Percentiles rank a stretch among this genome's conserved stretches.
Evolutionary conservation across 805 yeast species (phyloP).

Genomic region (Nakazawaea laoshanensis): DNA sequence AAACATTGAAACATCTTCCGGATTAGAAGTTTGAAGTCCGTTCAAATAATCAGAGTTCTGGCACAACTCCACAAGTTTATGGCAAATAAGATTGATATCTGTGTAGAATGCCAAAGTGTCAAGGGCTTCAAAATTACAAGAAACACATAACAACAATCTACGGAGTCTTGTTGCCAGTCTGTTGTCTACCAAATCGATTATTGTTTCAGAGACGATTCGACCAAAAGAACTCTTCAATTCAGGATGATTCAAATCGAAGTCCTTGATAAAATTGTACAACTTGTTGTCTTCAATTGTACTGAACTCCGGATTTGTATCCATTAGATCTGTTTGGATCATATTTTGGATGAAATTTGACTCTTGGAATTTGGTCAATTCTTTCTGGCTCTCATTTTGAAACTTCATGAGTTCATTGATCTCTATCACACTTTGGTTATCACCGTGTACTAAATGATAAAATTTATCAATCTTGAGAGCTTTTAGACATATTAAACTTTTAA

Average conservation of each 20-base stretch:
- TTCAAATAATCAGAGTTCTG: constrained; percentile 9
- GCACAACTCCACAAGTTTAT: constrained; percentile 8
- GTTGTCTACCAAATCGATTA: constrained; percentile 26
- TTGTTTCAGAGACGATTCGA: constrained; percentile 21
- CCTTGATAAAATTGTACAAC: constrained; percentile 39
- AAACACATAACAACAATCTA: constrained; percentile 43
- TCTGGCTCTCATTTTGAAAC: constrained; percentile 21
- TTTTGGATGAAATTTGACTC: constrained; percentile 18
- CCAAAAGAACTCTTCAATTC: constrained; percentile 36
- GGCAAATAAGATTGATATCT: constrained; percentile 30
- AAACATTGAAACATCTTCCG: constrained; percentile 14
- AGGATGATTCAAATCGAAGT: constrained; percentile 28
- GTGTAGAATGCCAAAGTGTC: constrained; percentile 33
- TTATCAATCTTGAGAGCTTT: constrained; percentile 9
- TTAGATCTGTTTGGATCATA: constrained; percentile 20
- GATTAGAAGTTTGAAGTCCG: constrained; percentile 22
- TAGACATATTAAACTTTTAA: constrained; percentile 5
- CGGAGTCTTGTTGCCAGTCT: constrained; percentile 36
- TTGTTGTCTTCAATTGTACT: constrained; percentile 35
- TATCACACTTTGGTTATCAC: constrained; percentile 9
- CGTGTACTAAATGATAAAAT: constrained; percentile 1
- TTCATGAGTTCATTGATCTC: constrained; percentile 21
- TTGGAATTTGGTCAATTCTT: constrained; percentile 17
- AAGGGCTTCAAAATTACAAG: constrained; percentile 32
- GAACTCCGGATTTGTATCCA: constrained; percentile 38